phyloP scores from a whole-genome alignment of 2,329 filamentous ascomycete species.

The Periconia digitata region DNA sequence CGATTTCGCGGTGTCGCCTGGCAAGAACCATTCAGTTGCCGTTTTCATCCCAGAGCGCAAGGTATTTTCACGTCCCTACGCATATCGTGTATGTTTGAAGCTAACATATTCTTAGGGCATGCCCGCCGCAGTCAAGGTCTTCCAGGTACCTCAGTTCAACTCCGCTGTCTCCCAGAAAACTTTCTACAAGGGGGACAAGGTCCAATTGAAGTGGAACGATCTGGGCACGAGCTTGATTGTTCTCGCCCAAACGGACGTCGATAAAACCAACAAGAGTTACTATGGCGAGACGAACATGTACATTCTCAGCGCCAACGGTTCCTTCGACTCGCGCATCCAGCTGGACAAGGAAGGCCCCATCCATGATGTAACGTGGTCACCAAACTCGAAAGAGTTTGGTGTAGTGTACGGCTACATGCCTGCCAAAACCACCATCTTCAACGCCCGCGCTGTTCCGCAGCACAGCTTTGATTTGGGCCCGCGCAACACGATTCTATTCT shows the following conservation, averaged over 20 bases:
- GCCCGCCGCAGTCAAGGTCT: conserved; percentile 92
- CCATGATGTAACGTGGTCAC: conserved; percentile 97
- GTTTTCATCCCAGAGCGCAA: conserved; percentile 96
- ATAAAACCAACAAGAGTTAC: conserved; percentile 98
- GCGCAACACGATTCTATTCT: conserved; percentile 94
- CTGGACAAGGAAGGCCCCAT: conserved; percentile 97
- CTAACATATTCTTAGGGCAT: conserved; percentile 64
- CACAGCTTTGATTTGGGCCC: conserved; percentile 86
- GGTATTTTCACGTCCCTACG: conserved; percentile 53
- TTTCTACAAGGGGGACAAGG: conserved; percentile 99
- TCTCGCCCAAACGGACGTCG: conserved; percentile 94
- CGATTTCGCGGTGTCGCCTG: conserved; percentile 87
- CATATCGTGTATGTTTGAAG: not conserved
- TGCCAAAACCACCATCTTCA: conserved; percentile 98
- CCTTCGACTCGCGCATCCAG: conserved; percentile 87
- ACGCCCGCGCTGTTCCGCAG: conserved; percentile 76
- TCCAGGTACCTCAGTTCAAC: conserved; percentile 84
- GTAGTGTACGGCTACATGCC: conserved; percentile 99
- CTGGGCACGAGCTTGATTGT: conserved; percentile 89
- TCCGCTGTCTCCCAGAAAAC: conserved; percentile 91
- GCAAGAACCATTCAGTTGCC: conserved; percentile 86
- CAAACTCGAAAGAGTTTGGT: conserved; percentile 95
- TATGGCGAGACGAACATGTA: conserved; percentile 98
- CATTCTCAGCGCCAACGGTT: conserved; percentile 85
- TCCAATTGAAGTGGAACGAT: conserved; percentile 97